A percentile compares a stretch with the other conserved stretches of the same genome.
These are phyloP conservation scores for Candida morakotiae DNA, from an alignment of 805 yeast genomes.

Conservation along the genomic window DNA sequence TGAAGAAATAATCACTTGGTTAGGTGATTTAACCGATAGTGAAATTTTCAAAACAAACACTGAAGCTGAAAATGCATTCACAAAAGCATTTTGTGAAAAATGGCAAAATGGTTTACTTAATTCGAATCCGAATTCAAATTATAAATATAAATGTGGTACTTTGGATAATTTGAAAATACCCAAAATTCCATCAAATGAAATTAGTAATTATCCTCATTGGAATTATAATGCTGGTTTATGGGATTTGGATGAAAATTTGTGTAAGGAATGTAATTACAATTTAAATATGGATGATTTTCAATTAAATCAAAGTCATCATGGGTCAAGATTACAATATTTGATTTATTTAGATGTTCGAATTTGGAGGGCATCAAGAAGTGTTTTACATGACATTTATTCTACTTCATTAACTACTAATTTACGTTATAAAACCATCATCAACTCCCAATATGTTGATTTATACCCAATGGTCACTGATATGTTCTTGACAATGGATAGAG, in stretches of 20 bases:
- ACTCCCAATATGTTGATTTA: slow-evolving; percentile 78
- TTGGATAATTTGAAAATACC: slow-evolving; percentile 38
- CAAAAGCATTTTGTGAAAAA: slow-evolving; percentile 53
- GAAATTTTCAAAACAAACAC: slow-evolving; percentile 48
- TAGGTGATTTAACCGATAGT: slow-evolving; percentile 53
- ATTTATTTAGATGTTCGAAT: slow-evolving; percentile 66
- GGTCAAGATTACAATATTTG: slow-evolving; percentile 57
- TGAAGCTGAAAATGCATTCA: slow-evolving; percentile 45
- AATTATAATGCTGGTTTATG: slow-evolving; percentile 36
- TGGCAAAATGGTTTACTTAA: slow-evolving; percentile 52
- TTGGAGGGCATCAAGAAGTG: slow-evolving; percentile 58
- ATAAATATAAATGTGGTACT: slow-evolving; percentile 25
- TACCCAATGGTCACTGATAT: slow-evolving; percentile 73
- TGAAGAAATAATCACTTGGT: slow-evolving; percentile 65
- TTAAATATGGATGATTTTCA: slow-evolving; percentile 22
- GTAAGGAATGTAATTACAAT: slow-evolving; percentile 47
- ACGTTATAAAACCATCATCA: slow-evolving; percentile 52
- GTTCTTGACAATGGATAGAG: slow-evolving; percentile 73
- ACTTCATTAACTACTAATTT: slow-evolving; percentile 60
- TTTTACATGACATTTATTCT: slow-evolving; percentile 61
- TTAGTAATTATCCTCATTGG: slow-evolving; percentile 30
- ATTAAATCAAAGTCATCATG: slow-evolving; percentile 27
- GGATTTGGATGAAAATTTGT: slow-evolving; percentile 41
- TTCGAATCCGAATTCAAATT: slow-evolving; percentile 1
- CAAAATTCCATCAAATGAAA: slow-evolving; percentile 19